Evolutionary conservation across 2,329 filamentous ascomycete species (phyloP), one percentile per base, ranked within the genome.

Genomic region (Fusarium pilosicola): DNA sequence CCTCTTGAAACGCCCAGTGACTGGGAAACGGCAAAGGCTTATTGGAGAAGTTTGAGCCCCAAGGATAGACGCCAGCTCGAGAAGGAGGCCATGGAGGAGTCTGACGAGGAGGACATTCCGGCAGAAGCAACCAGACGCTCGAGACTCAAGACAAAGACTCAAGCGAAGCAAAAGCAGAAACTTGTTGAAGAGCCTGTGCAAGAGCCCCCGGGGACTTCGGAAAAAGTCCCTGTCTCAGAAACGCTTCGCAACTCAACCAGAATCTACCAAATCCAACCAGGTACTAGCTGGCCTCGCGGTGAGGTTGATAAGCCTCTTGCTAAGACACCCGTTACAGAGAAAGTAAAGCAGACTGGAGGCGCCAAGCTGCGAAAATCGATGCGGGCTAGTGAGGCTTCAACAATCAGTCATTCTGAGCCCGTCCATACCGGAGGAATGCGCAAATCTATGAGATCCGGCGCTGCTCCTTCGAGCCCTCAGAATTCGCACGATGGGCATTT

Each of bases 21-120:
- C 62, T 94, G 92, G 93, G 89, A 91, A 70, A 86, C 88, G 60
- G 88, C 91, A 22, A 93, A 92, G 76, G 84, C 88, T 1, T 94
- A 92, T 76, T 94, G 92, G 93, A 90, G 87, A 70, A 88, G 89
- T 58, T 81, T 94, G 12, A 91, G 88, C 13, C 84, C 86, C 4
- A 88, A 92, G 38, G 89, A 91, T 77, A 88, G 91, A 48, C 88
- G 88, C 12, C 88, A 91, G 76, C 85, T 92, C 38, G 89, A 91
- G 76, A 84, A 82, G 8, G 89, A 91, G 66, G 88, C 88, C 5
- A 79, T 87, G 54, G 86, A 89, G 64, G 86, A 89, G 51, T 86
- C 85, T 5, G 88, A 83, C 15, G 81, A 84, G 12, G 86, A 88
- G 38, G 83, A 82, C 5, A 85, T 76, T 77, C 69, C 65, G 75